Conservation (phyloP, 495 filamentous ascomycete genomes). For the Eremomyces bilateralis region DNA sequence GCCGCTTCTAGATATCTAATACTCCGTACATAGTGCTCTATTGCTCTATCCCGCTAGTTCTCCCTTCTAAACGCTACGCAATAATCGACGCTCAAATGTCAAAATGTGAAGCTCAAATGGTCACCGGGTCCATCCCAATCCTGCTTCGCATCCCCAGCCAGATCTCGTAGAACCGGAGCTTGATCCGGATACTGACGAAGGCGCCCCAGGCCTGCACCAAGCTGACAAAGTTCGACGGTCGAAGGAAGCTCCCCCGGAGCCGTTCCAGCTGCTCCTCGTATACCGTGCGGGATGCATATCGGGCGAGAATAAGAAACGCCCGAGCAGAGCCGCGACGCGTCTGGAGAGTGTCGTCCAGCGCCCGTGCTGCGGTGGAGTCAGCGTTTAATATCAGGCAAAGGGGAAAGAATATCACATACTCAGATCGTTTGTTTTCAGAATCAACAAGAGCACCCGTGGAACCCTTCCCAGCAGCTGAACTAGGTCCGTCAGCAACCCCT, state of each 20-base stretch:
- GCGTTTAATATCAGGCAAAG: neutral
- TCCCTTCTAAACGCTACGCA: no score
- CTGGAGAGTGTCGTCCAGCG: conserved; percentile 81
- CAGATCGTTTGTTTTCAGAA: conserved; percentile 95
- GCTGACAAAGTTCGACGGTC: conserved; percentile 30
- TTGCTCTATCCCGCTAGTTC: no score
- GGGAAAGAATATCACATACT: conserved; percentile 29
- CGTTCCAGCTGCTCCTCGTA: conserved; percentile 69
- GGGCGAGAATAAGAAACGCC: conserved; percentile 80
- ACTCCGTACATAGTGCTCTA: no score
- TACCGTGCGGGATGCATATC: conserved; percentile 76
- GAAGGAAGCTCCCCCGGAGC: conserved; percentile 37
- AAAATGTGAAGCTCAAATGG: neutral
- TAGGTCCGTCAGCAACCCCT: conserved; percentile 70
- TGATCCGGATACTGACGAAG: conserved; percentile 41
- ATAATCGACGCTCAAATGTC: no score
- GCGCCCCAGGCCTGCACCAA: conserved; percentile 34
- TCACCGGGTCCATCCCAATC: conserved; percentile 12
- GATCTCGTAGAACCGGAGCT: conserved; percentile 39
- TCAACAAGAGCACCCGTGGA: conserved; percentile 76
- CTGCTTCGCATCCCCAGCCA: conserved; percentile 33
- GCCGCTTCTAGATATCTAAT: no score
- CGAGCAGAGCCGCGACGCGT: conserved; percentile 73
- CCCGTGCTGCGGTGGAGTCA: conserved; percentile 34
- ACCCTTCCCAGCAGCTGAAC: conserved; percentile 78